Evolutionary conservation across 176 grass and related monocot genomes (phyloP).

Genomic region (Rhipidocladum racemiflorum): DNA sequence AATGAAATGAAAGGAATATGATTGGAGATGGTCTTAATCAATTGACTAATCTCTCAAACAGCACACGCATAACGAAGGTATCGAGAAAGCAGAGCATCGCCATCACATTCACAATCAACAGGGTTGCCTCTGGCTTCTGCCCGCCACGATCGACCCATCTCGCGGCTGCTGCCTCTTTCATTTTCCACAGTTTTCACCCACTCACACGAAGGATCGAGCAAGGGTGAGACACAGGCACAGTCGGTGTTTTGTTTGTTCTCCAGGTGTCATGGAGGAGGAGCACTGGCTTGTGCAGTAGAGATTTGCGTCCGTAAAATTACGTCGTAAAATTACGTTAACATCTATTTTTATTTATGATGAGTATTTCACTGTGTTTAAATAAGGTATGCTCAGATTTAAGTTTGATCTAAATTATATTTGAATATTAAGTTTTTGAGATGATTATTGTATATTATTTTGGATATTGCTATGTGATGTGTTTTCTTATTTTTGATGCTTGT

Average conservation of each 20-base stretch:
- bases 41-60: neutral
- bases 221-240: neutral
- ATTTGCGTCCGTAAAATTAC: too few relatives aligned
- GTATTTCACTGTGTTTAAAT: too few relatives aligned
- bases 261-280: neutral
- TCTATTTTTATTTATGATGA: too few relatives aligned
- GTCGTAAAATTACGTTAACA: too few relatives aligned
- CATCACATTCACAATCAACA: neutral
- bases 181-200: neutral
- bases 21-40: too few relatives aligned
- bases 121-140: neutral
- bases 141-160: neutral
- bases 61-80: neutral
- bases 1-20: too few relatives aligned
- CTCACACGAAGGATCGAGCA: neutral
- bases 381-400: too few relatives aligned
- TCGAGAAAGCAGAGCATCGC: neutral
- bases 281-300: neutral
- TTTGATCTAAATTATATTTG: too few relatives aligned
- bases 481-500: too few relatives aligned
- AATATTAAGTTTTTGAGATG: too few relatives aligned
- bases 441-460: too few relatives aligned
- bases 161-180: neutral
- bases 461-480: too few relatives aligned
- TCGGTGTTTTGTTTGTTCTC: neutral